Evolutionary conservation across 257 asterid genomes (phyloP).

Genomic region (Lycium barbarum): DNA sequence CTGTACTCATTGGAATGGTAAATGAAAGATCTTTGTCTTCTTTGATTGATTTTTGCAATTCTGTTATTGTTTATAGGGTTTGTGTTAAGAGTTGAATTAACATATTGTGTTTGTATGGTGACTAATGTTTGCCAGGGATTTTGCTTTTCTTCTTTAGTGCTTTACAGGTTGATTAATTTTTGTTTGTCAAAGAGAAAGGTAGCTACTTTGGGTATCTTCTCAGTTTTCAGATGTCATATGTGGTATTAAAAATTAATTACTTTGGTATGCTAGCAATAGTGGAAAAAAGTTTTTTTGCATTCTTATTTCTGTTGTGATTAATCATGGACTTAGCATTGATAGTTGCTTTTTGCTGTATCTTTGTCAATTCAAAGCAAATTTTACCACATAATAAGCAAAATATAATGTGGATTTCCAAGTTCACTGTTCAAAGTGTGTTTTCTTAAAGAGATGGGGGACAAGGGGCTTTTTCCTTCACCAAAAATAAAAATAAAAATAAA

Average conservation of each 20-base stretch:
- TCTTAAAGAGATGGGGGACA: not conserved
- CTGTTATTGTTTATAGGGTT: slow-evolving; percentile 41
- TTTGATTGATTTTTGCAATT: not conserved
- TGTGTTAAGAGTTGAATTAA: slow-evolving; percentile 19
- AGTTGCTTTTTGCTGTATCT: not conserved
- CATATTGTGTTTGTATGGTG: not conserved
- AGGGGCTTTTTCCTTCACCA: not conserved
- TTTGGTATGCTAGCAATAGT: not conserved
- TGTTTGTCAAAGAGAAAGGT: not conserved
- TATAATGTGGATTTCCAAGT: not conserved
- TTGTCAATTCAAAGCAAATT: not conserved
- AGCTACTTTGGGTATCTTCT: not conserved
- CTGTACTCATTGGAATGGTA: not conserved
- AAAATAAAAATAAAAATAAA: no score
- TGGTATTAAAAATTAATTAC: not conserved
- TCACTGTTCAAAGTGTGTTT: not conserved
- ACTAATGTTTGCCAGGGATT: not conserved
- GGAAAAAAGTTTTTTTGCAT: not conserved
- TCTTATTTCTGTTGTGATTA: not conserved
- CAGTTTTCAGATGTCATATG: slow-evolving; percentile 19
- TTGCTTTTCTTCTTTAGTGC: not conserved
- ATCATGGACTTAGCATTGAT: not conserved
- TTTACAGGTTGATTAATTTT: not conserved
- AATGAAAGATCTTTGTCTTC: not conserved
- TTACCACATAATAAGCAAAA: not conserved